phyloP scores from a whole-genome alignment of 495 filamentous ascomycete genomes.

The Daldinia decipiens region DNA sequence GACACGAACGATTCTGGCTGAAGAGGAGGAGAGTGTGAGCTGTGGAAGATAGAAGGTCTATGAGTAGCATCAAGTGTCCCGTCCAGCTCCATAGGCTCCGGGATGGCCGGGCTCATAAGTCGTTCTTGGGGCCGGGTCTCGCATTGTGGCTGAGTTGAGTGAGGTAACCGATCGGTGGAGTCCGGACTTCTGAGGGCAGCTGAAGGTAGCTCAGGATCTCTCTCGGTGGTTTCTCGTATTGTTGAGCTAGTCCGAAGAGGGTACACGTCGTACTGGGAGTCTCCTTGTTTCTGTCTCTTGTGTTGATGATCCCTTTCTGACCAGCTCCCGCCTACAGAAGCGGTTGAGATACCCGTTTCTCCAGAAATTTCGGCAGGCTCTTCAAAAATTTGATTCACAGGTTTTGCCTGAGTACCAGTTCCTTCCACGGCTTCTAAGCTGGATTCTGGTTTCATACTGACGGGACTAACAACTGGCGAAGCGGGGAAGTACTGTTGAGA shows the following conservation, averaged over 20 bases:
- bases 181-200: conserved; percentile 38
- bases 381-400: conserved; percentile 33
- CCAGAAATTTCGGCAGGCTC: conserved; percentile 47
- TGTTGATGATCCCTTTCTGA: conserved; percentile 34
- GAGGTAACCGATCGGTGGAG: conserved; percentile 49
- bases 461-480: conserved; percentile 29
- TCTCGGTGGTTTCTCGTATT: conserved; percentile 46
- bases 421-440: conserved; percentile 18
- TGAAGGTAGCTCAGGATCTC: conserved; percentile 45
- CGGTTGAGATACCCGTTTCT: conserved; percentile 8
- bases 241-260: conserved; percentile 42
- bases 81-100: conserved; percentile 48
- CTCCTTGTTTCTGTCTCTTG: conserved; percentile 35
- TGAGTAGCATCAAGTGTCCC: conserved; percentile 30
- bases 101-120: conserved; percentile 50
- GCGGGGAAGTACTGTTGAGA: conserved; percentile 41
- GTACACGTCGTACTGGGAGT: conserved; percentile 44
- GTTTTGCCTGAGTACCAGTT: conserved; percentile 13
- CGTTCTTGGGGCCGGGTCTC: conserved; percentile 43
- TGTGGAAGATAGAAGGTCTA: conserved; percentile 37
- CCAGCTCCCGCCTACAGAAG: conserved; percentile 5
- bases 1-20: conserved; percentile 47
- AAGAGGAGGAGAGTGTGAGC: conserved; percentile 46
- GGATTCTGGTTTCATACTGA: conserved; percentile 38
- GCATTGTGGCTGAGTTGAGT: conserved; percentile 47